Percentiles rank a stretch among this genome's conserved stretches.
These are phyloP conservation scores for Coemansia sp. DNA, from an alignment of 192 early-diverging fungal genomes.

Conservation along the genomic window DNA sequence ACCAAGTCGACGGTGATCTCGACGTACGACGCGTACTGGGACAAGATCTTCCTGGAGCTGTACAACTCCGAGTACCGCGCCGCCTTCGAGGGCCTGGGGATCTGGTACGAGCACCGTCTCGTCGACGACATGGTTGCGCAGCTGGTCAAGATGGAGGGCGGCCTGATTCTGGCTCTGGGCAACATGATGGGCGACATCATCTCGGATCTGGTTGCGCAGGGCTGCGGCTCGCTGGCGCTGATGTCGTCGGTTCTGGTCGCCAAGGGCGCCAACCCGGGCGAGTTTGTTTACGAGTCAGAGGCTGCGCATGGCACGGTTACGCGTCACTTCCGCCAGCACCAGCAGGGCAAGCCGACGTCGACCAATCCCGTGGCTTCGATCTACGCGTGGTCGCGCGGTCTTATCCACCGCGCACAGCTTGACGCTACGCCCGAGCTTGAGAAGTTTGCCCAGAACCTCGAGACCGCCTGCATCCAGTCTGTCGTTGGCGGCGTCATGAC, in stretches of 20 bases:
- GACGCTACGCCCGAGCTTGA: constrained; percentile 76
- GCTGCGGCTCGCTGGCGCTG: constrained; percentile 87
- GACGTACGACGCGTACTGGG: constrained; percentile 96
- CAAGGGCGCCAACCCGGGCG: constrained; percentile 82
- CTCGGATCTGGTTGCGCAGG: constrained; percentile 96
- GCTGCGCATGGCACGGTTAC: constrained; percentile 98
- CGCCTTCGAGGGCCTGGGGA: constrained; percentile 76
- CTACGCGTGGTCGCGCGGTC: constrained; percentile 93
- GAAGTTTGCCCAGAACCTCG: constrained; percentile 76
- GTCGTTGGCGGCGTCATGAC: constrained; percentile 89
- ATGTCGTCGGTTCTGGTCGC: constrained; percentile 97
- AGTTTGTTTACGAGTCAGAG: constrained; percentile 80
- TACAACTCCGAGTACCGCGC: constrained; percentile 83
- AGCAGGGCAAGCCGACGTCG: constrained; percentile 89
- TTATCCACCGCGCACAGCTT: constrained; percentile 92
- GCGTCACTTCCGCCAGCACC: constrained; percentile 92
- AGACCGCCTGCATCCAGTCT: constrained; percentile 84
- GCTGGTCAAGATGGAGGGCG: constrained; percentile 90
- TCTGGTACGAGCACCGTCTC: constrained; percentile 98
- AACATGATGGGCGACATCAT: constrained; percentile 98
- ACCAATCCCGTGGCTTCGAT: constrained; percentile 98
- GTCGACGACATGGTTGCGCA: constrained; percentile 99
- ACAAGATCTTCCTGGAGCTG: constrained; percentile 92
- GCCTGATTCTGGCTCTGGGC: constrained; percentile 91
- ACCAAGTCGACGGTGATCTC: constrained; percentile 99